Conservation (phyloP, 2,329 filamentous ascomycete species). For the Fusarium siculi region DNA sequence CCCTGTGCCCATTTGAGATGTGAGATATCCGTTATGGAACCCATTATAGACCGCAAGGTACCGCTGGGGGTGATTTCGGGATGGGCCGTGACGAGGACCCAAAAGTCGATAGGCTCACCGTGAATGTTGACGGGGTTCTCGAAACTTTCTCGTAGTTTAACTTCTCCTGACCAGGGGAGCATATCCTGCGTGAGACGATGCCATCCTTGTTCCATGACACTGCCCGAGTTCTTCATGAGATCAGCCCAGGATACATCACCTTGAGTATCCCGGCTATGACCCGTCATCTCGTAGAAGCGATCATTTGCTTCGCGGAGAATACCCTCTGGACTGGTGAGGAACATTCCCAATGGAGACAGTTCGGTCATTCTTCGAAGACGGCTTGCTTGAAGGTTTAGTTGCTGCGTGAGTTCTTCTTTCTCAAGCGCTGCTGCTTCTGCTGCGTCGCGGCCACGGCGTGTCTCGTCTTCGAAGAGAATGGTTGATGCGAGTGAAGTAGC, state of each 20-base stretch:
- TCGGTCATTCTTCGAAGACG: conserved; percentile 52
- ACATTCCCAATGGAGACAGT: conserved; percentile 51
- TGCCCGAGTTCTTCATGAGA: conserved; percentile 51
- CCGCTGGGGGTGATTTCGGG: conserved; percentile 49
- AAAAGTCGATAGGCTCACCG: conserved; percentile 55
- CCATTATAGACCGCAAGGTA: conserved; percentile 51
- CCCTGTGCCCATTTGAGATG: conserved; percentile 56
- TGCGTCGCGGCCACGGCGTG: conserved; percentile 57
- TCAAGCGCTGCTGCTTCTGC: conserved; percentile 50
- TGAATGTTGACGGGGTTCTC: conserved; percentile 9
- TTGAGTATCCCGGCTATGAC: conserved; percentile 50
- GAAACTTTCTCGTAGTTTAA: conserved; percentile 52
- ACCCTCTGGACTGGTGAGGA: conserved; percentile 53
- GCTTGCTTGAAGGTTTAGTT: conserved; percentile 50
- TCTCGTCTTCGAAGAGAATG: conserved; percentile 73
- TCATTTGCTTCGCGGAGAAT: conserved; percentile 58
- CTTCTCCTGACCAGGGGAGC: conserved; percentile 52
- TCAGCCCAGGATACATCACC: conserved; percentile 56
- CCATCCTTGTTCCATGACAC: conserved; percentile 52
- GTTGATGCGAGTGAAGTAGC: conserved; percentile 72
- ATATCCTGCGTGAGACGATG: conserved; percentile 48
- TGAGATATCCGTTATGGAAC: conserved; percentile 56
- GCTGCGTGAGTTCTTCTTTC: conserved; percentile 48
- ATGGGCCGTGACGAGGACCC: conserved; percentile 54
- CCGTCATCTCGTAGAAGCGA: conserved; percentile 60